Evolutionary conservation across 1,284 basidiomycete species (phyloP), one percentile per base, ranked within the genome.

Genomic region (Apiotrichum gracile): DNA sequence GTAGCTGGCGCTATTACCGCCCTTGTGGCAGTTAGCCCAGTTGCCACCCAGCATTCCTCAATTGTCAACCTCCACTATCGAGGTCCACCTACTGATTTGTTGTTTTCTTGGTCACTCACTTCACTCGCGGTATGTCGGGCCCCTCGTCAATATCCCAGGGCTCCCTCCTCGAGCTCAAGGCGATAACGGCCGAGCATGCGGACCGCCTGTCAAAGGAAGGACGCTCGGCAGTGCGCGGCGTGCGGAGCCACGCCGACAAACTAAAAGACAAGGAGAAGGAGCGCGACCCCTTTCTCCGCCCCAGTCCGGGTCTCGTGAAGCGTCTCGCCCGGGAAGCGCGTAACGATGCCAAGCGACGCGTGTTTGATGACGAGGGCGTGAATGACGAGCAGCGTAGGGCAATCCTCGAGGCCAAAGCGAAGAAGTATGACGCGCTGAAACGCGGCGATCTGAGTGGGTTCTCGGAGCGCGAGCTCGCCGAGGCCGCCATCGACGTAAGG

Each of bases 401-500:
- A 12, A 74, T 73, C 41, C 58, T 96, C 47, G 84, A 88, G 69
- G 80, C 84, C 43, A 96, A 96, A 70, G 85, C 89, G 6, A 81
- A 81, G 67, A 83, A 86, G 53, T 96, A 96, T 65, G 85, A 90
- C 6, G 85, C 88, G 65, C 72, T 94, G 31, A 76, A 79, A 62
- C 84, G 83, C 58, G 93, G 93, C 8, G 87, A 89, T 72, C 83
- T 82, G 9, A 89, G 84, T 0, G 89, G 88, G 0, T 64, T 94
- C 64, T 84, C 70, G 26, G 87, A 92, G 49, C 83, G 82, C 57
- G 87, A 94, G 66, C 84, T 84, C 55, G 84, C 84, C 41, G 78
- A 81, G 21, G 75, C 89, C 12, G 76, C 91, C 47, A 87, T 97
- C 6, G 91, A 97, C 72, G 92, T 91, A 73, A 70, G 87, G 25